Conservation (phyloP, 163 green algal genomes). For the Smithsoniella earleae region DNA sequence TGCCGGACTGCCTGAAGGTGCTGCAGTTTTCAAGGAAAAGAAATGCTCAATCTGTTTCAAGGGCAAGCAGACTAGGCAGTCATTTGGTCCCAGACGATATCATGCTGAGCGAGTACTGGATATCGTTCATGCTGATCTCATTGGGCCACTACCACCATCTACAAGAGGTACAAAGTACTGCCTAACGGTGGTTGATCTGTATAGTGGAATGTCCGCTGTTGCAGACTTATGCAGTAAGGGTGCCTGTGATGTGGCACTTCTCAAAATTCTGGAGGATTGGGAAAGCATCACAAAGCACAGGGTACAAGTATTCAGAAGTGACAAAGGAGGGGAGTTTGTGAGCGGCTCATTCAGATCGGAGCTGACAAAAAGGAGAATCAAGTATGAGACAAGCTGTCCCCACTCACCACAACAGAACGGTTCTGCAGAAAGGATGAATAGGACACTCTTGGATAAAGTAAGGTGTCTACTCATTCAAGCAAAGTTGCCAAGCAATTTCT, state of each 20-base stretch:
- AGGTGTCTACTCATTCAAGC: conserved; percentile 27
- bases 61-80: background rate
- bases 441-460: conserved; percentile 34
- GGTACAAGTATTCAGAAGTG: conserved; percentile 33
- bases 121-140: conserved; percentile 39
- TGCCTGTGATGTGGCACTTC: no score
- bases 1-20: background rate
- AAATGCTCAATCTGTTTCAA: background rate
- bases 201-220: conserved; percentile 31
- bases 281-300: conserved; percentile 25
- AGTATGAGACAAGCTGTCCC: conserved; percentile 30
- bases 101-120: background rate
- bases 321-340: conserved; percentile 39
- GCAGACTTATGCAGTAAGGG: no score
- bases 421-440: conserved; percentile 38
- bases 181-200: conserved; percentile 40
- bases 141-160: conserved; percentile 30
- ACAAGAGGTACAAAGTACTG: conserved; percentile 31
- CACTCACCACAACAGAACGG: conserved; percentile 46
- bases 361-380: conserved; percentile 32
- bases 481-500: conserved; percentile 25
- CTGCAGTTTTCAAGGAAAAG: background rate
- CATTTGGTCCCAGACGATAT: background rate
- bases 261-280: no score
- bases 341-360: conserved; percentile 26